These are phyloP conservation scores for Colletotrichum sp. DNA, from an alignment of 2,329 filamentous ascomycete genomes.

Conservation along the genomic window DNA sequence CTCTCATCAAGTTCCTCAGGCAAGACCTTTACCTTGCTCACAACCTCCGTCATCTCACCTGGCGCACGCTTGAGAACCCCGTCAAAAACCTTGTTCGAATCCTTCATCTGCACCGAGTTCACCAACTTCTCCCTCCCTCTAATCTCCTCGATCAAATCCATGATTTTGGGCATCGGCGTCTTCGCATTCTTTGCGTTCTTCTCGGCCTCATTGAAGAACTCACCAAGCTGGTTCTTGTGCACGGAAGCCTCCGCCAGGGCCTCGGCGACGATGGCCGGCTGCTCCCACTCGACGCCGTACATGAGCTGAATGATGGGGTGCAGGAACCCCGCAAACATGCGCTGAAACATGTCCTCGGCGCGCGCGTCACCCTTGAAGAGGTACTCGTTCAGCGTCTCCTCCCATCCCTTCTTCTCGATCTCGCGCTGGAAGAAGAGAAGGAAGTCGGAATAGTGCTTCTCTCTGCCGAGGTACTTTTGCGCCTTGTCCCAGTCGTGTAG, in stretches of 20 bases:
- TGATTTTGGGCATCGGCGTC: slow-evolving; percentile 46
- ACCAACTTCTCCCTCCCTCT: slow-evolving; percentile 61
- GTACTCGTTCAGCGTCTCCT: slow-evolving; percentile 67
- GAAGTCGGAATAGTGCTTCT: slow-evolving; percentile 72
- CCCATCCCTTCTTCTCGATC: slow-evolving; percentile 69
- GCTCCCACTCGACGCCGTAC: slow-evolving; percentile 82
- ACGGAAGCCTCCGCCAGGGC: slow-evolving; percentile 79
- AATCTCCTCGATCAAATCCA: slow-evolving; percentile 67
- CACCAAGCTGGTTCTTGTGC: slow-evolving; percentile 62
- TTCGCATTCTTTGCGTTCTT: slow-evolving; percentile 38
- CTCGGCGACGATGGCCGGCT: slow-evolving; percentile 82
- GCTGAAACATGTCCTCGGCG: slow-evolving; percentile 71
- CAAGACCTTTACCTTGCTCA: slow-evolving; percentile 62
- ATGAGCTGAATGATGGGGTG: slow-evolving; percentile 87
- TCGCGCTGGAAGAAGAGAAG: slow-evolving; percentile 78
- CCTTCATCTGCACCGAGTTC: slow-evolving; percentile 50
- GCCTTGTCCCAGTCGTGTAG: slow-evolving; percentile 63
- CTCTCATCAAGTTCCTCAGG: slow-evolving; percentile 61
- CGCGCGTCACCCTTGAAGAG: slow-evolving; percentile 70
- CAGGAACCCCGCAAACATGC: slow-evolving; percentile 73
- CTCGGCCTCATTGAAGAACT: slow-evolving; percentile 61
- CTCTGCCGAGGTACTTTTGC: slow-evolving; percentile 65
- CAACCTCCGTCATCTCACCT: slow-evolving; percentile 67
- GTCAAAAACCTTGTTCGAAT: slow-evolving; percentile 71
- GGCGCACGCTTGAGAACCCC: slow-evolving; percentile 69